These are phyloP conservation scores for Cicer yamashitae DNA, from an alignment of 306 rosid species.

Conservation along the genomic window DNA sequence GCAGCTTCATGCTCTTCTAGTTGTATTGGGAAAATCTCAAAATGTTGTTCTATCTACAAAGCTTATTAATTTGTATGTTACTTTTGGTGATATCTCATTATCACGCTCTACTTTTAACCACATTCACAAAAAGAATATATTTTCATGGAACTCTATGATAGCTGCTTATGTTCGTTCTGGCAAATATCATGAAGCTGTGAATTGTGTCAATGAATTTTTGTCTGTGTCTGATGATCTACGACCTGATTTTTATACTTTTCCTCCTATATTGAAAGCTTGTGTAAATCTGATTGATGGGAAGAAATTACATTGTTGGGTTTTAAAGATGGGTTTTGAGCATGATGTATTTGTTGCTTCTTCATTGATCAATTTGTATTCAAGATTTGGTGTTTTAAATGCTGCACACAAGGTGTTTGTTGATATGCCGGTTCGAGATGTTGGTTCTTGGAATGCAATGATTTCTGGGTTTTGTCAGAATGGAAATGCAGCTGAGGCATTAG, in stretches of 20 bases:
- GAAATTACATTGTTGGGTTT: conserved; percentile 52
- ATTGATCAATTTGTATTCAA: conserved; percentile 49
- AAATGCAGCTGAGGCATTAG: conserved; percentile 41
- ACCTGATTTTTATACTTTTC: conserved; percentile 57
- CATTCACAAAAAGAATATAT: conserved; percentile 48
- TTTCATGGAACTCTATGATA: conserved; percentile 57
- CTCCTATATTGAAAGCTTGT: conserved; percentile 55
- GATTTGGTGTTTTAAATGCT: conserved; percentile 43
- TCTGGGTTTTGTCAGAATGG: conserved; percentile 58
- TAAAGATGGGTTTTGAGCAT: conserved; percentile 53
- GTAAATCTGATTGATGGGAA: conserved; percentile 39
- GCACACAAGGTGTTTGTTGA: conserved; percentile 48
- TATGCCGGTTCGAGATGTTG: conserved; percentile 53
- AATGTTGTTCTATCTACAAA: conserved; percentile 47
- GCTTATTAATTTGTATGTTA: conserved; percentile 54
- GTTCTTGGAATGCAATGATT: conserved; percentile 63
- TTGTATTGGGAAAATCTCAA: conserved; percentile 49
- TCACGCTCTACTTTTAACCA: conserved; percentile 39
- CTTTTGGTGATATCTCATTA: conserved; percentile 14
- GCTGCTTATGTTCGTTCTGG: conserved; percentile 46
- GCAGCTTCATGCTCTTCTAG: conserved; percentile 49
- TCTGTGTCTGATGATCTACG: conserved; percentile 22
- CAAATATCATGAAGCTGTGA: conserved; percentile 35
- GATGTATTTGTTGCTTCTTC: conserved; percentile 60
- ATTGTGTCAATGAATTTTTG: conserved; percentile 42